Evolutionary conservation across 805 yeast species (phyloP).

Genomic region (Trichomonascus vanleenenianus): DNA sequence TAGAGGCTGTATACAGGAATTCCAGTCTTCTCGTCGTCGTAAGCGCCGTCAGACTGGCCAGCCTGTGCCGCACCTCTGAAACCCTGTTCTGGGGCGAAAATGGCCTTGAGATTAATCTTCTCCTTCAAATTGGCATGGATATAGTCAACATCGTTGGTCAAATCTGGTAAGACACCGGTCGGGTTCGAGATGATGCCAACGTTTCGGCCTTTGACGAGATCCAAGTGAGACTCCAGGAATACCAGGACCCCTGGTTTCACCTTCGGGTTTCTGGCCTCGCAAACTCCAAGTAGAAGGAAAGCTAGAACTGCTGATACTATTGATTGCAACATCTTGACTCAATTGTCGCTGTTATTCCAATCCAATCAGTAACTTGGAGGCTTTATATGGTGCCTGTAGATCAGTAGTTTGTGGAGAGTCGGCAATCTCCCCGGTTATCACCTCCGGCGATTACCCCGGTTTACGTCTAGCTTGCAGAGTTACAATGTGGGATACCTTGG

Average conservation of each 20-base stretch:
- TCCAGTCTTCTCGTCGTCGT: constrained; percentile 7
- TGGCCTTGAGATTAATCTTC: constrained; percentile 6
- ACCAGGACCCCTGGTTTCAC: constrained; percentile 9
- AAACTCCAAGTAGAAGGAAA: no score
- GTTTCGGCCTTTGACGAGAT: constrained; percentile 6
- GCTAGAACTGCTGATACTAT: no score
- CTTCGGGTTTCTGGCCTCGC: no score
- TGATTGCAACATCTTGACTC: no score
- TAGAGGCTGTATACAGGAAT: constrained; percentile 7
- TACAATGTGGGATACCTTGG: no score
- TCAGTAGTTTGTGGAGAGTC: no score
- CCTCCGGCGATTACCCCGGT: no score
- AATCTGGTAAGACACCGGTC: constrained; percentile 8
- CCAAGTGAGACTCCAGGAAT: constrained; percentile 2
- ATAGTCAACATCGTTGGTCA: constrained; percentile 7
- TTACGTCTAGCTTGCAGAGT: no score
- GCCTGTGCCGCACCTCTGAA: constrained; percentile 11
- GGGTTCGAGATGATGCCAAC: constrained; percentile 11
- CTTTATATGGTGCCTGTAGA: no score
- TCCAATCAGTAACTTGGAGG: no score
- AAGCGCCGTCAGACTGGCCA: constrained; percentile 9
- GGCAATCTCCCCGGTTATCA: no score
- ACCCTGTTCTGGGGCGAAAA: constrained; percentile 12
- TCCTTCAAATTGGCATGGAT: not conserved
- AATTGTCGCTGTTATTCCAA: no score